These are phyloP conservation scores for Beauveria sp. DNA, from an alignment of 2,329 filamentous ascomycete species.

Conservation along the genomic window DNA sequence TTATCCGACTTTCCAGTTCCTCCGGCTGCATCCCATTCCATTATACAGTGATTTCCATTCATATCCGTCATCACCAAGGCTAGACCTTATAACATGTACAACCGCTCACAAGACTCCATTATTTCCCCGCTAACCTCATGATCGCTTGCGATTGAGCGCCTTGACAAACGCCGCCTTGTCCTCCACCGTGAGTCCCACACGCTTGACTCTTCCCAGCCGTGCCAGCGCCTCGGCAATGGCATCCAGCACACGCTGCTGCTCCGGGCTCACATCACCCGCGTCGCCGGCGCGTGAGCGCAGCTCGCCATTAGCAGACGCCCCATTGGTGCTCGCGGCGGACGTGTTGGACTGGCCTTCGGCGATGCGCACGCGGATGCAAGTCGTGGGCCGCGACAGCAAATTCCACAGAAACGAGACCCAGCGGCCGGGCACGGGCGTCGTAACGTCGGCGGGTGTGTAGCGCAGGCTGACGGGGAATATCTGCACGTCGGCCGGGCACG, in stretches of 20 bases:
- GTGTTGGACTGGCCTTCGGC: slow-evolving; percentile 63
- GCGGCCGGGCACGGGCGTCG: slow-evolving; percentile 74
- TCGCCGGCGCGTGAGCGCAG: slow-evolving; percentile 21
- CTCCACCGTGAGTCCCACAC: slow-evolving; percentile 72
- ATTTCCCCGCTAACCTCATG: slow-evolving; percentile 15
- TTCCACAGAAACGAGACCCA: slow-evolving; percentile 76
- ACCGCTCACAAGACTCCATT: background rate
- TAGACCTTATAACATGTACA: background rate
- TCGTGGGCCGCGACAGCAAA: slow-evolving; percentile 74
- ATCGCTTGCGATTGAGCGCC: slow-evolving; percentile 45
- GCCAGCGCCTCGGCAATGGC: slow-evolving; percentile 78
- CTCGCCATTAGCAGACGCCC: slow-evolving; percentile 22
- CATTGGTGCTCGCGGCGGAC: slow-evolving; percentile 29
- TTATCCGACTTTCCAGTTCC: background rate
- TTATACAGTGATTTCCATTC: slow-evolving; percentile 1
- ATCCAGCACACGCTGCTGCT: slow-evolving; percentile 68
- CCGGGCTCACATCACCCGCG: slow-evolving; percentile 31
- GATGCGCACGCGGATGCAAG: slow-evolving; percentile 84
- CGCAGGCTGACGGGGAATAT: slow-evolving; percentile 88
- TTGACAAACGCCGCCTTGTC: slow-evolving; percentile 80
- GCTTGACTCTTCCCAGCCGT: slow-evolving; percentile 78
- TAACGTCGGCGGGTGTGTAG: slow-evolving; percentile 83
- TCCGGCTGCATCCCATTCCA: background rate
- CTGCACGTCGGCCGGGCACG: slow-evolving; percentile 56
- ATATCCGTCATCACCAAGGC: slow-evolving; percentile 1